Evolutionary conservation across 148 eudicot species (phyloP), one percentile per base, ranked within the genome.

Genomic region (Vaccinium macrocarpon): DNA sequence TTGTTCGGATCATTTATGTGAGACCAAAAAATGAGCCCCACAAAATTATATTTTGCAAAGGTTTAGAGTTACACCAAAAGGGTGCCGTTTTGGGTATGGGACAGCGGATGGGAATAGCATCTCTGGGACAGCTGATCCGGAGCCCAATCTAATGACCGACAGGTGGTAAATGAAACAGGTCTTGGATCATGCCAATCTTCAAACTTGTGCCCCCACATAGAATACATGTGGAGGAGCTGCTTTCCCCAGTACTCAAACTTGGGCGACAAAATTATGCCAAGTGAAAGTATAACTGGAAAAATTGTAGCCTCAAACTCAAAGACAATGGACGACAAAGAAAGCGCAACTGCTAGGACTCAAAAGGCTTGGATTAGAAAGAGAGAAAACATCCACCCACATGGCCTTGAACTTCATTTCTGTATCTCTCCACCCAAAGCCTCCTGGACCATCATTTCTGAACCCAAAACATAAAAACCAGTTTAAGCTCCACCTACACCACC

Each of bases 341-440:
- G 52, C 78, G n/a, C 79, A 10, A 66, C 35, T 66, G 50, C 32
- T 48, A 23, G 35, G 49, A n/a, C 19, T 46, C 14, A 21, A n/a
- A 51, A 68, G 23, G 46, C 35, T 25, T 4, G 59, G 79, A 5
- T 18, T 38, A 21, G 12, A 13, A 23, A 68, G 56, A n/a, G 23
- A 49, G 8, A 38, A 38, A 29, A 14, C 38, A 38, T 27, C 42
- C 23, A 76, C 7, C 55, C 49, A 89, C 49, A 89, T 89, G 91
- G 91, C 91, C 64, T 68, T 85, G 59, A 89, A 87, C 83, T 59
- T 85, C 61, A 79, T 62, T 25, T 52, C 70, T 76, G 82, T 82
- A 80, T 82, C 77, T 68, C 76, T 84, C 6, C 88, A 23, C 72
- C 76, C 86, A 51, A 85, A 79, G 82, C 80, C 82, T 6, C 66